These are phyloP conservation scores for Nigrospora oryzae DNA, from an alignment of 2,329 filamentous ascomycete genomes.

Conservation along the genomic window DNA sequence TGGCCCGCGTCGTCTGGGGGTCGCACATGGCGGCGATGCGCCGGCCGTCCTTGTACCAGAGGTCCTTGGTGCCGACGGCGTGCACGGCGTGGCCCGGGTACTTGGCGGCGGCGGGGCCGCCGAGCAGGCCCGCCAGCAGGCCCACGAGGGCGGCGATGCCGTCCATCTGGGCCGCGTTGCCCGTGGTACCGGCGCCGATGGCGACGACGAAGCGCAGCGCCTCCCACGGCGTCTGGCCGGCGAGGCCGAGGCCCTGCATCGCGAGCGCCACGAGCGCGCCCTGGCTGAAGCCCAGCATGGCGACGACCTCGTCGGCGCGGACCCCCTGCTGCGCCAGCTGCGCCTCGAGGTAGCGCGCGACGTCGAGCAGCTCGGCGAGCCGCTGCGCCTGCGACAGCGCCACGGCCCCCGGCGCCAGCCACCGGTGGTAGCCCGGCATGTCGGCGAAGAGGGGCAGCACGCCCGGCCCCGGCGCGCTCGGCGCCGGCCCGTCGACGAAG, in stretches of 20 bases:
- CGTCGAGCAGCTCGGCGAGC: slow-evolving; percentile 5
- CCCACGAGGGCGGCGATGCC: neutral
- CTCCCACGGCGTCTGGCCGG: slow-evolving; percentile 1
- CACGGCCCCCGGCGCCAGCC: slow-evolving; percentile 1
- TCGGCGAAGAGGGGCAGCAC: slow-evolving; percentile 11
- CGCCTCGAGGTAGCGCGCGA: slow-evolving; percentile 1
- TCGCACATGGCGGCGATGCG: no score
- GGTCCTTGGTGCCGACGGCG: no score
- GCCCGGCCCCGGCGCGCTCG: slow-evolving; percentile 7
- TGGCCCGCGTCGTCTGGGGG: no score
- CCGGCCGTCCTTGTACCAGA: no score
- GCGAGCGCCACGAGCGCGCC: slow-evolving; percentile 2
- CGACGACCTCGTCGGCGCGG: neutral
- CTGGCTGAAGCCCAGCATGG: slow-evolving; percentile 4
- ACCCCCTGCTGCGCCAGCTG: slow-evolving; percentile 2
- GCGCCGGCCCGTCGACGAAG: slow-evolving; percentile 7
- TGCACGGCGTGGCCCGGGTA: no score
- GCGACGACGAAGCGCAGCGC: slow-evolving; percentile 33
- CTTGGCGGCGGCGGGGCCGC: neutral
- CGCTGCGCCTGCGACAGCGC: no score
- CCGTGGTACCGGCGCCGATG: slow-evolving; percentile 41
- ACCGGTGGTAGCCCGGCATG: slow-evolving; percentile 10
- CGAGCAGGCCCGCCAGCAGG: neutral
- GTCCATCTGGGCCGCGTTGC: neutral
- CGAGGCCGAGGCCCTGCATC: slow-evolving; percentile 1